A percentile compares a stretch with the other conserved stretches of the same genome.
Evolutionary conservation across 768 basidiomycete species (phyloP).

Genomic region (Agrocybe pediades): DNA sequence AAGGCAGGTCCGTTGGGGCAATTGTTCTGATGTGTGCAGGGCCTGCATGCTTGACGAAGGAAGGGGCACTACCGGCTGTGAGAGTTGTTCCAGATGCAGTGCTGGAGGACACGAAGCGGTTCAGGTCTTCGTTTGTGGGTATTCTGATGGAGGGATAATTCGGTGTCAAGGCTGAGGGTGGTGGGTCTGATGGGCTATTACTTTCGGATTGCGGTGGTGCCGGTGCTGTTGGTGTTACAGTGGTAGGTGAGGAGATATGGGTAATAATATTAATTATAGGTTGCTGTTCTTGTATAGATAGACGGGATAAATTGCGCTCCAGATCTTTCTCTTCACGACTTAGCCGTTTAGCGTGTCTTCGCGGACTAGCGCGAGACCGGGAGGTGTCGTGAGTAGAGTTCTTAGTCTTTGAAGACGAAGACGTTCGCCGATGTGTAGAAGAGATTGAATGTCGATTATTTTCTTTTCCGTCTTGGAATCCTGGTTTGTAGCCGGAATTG

Average conservation of each 20-base stretch:
- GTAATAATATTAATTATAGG: conserved; percentile 25
- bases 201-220: conserved; percentile 9
- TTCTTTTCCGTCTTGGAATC: conserved; percentile 27
- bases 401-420: conserved; percentile 32
- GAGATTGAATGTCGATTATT: conserved; percentile 24
- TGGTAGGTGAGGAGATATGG: conserved; percentile 17
- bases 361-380: conserved; percentile 24
- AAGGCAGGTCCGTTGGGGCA: conserved; percentile 74
- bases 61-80: conserved; percentile 71
- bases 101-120: conserved; percentile 88
- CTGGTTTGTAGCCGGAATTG: conserved; percentile 17
- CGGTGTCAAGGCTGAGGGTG: conserved; percentile 28
- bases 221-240: conserved; percentile 10
- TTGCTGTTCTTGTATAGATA: conserved; percentile 26
- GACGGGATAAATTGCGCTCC: conserved; percentile 23
- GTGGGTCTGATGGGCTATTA: conserved; percentile 3
- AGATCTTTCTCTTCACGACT: conserved; percentile 21
- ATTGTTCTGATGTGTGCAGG: conserved; percentile 81
- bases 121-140: conserved; percentile 69
- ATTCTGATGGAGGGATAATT: conserved; percentile 54
- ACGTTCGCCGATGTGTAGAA: conserved; percentile 29
- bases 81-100: conserved; percentile 78
- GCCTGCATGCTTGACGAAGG: conserved; percentile 84
- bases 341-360: conserved; percentile 18
- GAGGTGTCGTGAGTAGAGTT: conserved; percentile 11